phyloP scores from a whole-genome alignment of 2,329 filamentous ascomycete genomes.

The Calonectria fujianensis region DNA sequence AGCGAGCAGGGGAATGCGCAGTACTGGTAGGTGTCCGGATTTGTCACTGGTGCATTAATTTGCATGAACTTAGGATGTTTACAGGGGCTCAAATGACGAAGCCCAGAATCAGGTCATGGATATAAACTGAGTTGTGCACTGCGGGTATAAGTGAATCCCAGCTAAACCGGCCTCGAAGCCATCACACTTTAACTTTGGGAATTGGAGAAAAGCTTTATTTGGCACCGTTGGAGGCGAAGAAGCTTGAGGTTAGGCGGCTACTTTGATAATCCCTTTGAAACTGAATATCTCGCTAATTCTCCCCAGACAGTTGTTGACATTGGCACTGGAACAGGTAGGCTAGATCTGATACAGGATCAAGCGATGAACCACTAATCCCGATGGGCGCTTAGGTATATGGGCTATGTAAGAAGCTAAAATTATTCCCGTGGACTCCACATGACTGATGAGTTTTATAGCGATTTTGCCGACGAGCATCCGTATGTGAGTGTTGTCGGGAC shows the following conservation, averaged over 20 bases:
- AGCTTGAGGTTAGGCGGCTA: neutral
- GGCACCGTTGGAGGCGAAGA: neutral
- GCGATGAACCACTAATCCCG: neutral
- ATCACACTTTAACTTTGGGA: conserved; percentile 20
- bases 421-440: neutral
- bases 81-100: conserved; percentile 25
- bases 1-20: conserved; percentile 5
- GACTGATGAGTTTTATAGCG: neutral
- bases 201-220: conserved; percentile 15
- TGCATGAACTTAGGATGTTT: neutral
- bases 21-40: neutral
- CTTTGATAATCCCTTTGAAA: too few species aligned
- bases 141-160: neutral
- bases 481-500: conserved; percentile 32
- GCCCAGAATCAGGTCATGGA: conserved; percentile 19
- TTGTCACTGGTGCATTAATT: neutral
- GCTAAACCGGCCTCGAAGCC: neutral
- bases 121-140: neutral
- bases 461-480: conserved; percentile 39
- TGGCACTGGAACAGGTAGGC: conserved; percentile 24
- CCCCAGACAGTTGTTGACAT: conserved; percentile 21
- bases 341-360: fast-evolving
- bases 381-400: neutral
- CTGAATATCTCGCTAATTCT: neutral
- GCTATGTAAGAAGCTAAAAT: neutral